phyloP scores from a whole-genome alignment of 2,329 filamentous ascomycete species.

The Zymoseptoria pseudotritici region DNA sequence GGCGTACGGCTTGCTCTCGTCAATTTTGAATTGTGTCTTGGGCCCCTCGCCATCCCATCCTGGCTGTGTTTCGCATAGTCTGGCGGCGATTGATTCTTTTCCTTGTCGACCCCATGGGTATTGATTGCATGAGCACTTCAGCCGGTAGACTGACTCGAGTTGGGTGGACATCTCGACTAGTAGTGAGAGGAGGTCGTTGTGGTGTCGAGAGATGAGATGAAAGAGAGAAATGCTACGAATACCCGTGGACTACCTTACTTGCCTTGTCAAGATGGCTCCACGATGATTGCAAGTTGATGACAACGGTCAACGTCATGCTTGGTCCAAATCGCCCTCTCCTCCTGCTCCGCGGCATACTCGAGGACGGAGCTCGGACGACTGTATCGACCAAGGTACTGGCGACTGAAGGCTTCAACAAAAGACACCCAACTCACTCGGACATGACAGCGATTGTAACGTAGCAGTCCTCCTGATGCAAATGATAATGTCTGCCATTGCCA shows the following conservation, averaged over 20 bases:
- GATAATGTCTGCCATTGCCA: too few species aligned
- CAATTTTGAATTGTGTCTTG: constrained; percentile 51
- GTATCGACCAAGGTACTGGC: too few species aligned
- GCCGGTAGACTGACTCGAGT: constrained; percentile 44
- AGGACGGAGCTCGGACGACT: too few species aligned
- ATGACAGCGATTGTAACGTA: too few species aligned
- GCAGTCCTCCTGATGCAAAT: too few species aligned
- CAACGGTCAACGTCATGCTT: background rate
- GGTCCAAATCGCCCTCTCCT: background rate
- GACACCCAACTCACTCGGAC: too few species aligned
- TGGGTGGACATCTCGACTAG: constrained; percentile 34
- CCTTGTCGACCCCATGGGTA: constrained; percentile 68
- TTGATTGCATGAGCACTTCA: constrained; percentile 50
- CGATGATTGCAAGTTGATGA: background rate
- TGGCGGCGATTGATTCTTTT: constrained; percentile 56
- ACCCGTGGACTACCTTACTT: background rate
- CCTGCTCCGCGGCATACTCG: too few species aligned
- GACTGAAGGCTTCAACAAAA: too few species aligned
- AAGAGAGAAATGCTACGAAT: background rate
- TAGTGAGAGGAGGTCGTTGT: background rate
- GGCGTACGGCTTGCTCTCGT: constrained; percentile 57
- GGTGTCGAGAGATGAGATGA: background rate
- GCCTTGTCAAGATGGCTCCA: background rate
- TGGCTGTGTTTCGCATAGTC: constrained; percentile 57
- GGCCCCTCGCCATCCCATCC: constrained; percentile 34